Evolutionary conservation across 768 basidiomycete genomes (phyloP).

Genomic region (Clitopilus passeckerianus): DNA sequence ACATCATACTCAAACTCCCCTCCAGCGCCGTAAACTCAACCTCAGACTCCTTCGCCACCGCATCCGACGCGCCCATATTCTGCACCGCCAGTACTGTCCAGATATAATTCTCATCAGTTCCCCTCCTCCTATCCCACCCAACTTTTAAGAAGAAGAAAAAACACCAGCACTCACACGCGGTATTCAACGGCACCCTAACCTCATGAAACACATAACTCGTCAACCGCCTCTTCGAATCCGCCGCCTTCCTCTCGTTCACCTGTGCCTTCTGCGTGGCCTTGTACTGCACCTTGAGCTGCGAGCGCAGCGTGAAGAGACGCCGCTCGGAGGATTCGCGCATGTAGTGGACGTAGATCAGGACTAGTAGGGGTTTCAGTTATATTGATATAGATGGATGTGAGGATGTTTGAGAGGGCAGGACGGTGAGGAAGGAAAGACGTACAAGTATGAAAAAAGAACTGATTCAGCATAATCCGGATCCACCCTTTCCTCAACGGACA

Average conservation of each 20-base stretch:
- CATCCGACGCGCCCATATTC: conserved; percentile 65
- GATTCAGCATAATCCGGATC: conserved; percentile 52
- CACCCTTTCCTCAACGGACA: conserved; percentile 28
- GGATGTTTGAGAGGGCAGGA: no score
- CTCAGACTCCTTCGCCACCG: conserved; percentile 53
- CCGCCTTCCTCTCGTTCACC: conserved; percentile 39
- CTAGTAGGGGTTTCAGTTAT: conserved; percentile 24
- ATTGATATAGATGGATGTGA: neutral
- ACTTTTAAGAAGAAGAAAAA: no score
- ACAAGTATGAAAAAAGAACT: conserved; percentile 71
- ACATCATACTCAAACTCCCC: conserved; percentile 69
- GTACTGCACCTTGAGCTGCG: conserved; percentile 13
- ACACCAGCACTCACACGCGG: conserved; percentile 24
- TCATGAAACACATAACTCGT: conserved; percentile 44
- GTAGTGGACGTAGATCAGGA: conserved; percentile 75
- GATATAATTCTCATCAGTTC: neutral
- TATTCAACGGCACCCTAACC: conserved; percentile 61
- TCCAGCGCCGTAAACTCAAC: conserved; percentile 73
- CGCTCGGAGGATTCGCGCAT: conserved; percentile 41
- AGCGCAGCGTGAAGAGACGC: conserved; percentile 20
- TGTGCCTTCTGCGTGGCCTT: conserved; percentile 47
- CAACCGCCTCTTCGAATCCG: conserved; percentile 62
- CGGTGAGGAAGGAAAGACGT: conserved; percentile 17
- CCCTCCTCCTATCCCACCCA: no score
- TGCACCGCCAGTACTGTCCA: conserved; percentile 58